phyloP scores from a whole-genome alignment of 2,329 filamentous ascomycete genomes.

The Colletotrichum cuscutae region DNA sequence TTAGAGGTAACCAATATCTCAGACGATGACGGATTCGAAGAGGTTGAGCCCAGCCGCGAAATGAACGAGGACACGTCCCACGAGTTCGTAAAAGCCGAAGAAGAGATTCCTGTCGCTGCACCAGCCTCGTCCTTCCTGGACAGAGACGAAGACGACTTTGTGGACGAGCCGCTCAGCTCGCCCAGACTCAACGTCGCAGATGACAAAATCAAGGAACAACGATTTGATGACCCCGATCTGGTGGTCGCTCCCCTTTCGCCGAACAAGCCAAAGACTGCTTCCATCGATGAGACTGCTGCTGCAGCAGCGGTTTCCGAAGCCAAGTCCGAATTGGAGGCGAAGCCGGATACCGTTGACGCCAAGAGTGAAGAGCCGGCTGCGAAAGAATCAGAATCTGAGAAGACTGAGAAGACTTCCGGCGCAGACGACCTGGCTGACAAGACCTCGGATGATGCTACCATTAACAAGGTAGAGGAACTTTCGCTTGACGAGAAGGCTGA shows the following conservation, averaged over 20 bases:
- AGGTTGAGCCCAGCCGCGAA: conserved; percentile 78
- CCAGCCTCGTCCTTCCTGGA: conserved; percentile 44
- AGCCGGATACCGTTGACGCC: conserved; percentile 17
- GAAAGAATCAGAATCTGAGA: conserved; percentile 13
- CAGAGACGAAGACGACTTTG: conserved; percentile 78
- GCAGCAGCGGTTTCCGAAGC: conserved; percentile 34
- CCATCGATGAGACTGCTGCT: conserved; percentile 32
- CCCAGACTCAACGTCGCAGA: conserved; percentile 71
- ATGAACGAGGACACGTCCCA: conserved; percentile 79
- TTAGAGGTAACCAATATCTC: conserved; percentile 84
- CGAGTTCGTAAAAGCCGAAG: conserved; percentile 71
- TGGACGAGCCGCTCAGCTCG: conserved; percentile 81
- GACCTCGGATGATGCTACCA: conserved; percentile 7
- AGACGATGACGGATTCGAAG: conserved; percentile 94
- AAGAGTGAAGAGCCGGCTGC: conserved; percentile 11
- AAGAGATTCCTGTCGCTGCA: conserved; percentile 53
- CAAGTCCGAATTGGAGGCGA: conserved; percentile 14
- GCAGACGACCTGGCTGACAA: not conserved
- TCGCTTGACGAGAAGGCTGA: conserved; percentile 28
- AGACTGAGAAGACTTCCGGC: not conserved
- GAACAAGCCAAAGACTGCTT: conserved; percentile 45
- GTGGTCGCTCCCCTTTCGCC: conserved; percentile 69
- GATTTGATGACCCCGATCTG: conserved; percentile 66
- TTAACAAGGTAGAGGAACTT: conserved; percentile 26
- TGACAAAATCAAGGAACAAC: conserved; percentile 61